Percentiles rank a stretch among this genome's conserved stretches.
phyloP scores from a whole-genome alignment of 2,329 filamentous ascomycete genomes.

The Lachnellula suecica region DNA sequence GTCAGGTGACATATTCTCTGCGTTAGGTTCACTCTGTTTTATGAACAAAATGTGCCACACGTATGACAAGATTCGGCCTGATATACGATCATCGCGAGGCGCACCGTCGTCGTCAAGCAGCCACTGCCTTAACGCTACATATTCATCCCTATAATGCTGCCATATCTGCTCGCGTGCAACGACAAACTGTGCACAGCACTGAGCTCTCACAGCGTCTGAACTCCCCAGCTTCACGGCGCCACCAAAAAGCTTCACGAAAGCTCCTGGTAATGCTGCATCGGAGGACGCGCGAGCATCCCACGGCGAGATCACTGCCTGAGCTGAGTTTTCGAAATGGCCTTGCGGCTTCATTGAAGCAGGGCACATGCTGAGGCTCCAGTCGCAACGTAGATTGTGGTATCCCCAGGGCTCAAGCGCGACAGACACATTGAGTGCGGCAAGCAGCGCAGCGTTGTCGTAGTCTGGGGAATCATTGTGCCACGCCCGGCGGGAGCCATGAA shows the following conservation, averaged over 20 bases:
- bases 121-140: slow-evolving; percentile 53
- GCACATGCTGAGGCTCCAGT: slow-evolving; percentile 46
- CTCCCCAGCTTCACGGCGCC: slow-evolving; percentile 39
- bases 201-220: slow-evolving; percentile 42
- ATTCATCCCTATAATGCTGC: slow-evolving; percentile 48
- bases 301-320: slow-evolving; percentile 39
- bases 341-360: slow-evolving; percentile 35
- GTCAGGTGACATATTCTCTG: background rate
- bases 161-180: slow-evolving; percentile 47
- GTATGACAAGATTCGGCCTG: slow-evolving; percentile 47
- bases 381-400: slow-evolving; percentile 49
- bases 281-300: slow-evolving; percentile 42
- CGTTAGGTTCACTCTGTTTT: slow-evolving; percentile 6
- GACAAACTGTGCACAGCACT: slow-evolving; percentile 58
- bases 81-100: slow-evolving; percentile 41
- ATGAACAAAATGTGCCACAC: slow-evolving; percentile 50
- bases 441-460: slow-evolving; percentile 44
- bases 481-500: slow-evolving; percentile 42
- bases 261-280: slow-evolving; percentile 36
- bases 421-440: slow-evolving; percentile 38
- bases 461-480: slow-evolving; percentile 44
- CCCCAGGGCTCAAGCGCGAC: slow-evolving; percentile 38
- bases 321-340: slow-evolving; percentile 39
- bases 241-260: slow-evolving; percentile 36
- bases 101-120: slow-evolving; percentile 42